Evolutionary conservation across 2,329 filamentous ascomycete species (phyloP), one percentile per base, ranked within the genome.

Genomic region (Aureobasidium subglaciale): DNA sequence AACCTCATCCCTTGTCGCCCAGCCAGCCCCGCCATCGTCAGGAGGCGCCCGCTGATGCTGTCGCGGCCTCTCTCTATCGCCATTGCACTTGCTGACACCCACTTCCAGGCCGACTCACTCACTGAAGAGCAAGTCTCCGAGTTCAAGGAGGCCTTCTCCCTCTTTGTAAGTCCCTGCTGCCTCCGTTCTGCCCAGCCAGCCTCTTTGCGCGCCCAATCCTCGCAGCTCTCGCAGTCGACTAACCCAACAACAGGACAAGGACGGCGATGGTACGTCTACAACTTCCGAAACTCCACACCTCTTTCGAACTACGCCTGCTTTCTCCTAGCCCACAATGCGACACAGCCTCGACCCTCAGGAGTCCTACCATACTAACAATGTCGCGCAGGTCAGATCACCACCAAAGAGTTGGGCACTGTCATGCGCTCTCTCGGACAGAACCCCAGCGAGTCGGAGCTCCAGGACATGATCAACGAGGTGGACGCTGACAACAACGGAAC

Each of bases 61-160:
- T 37, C 6, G 34, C 34, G 13, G 34, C n/a, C 16, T 11, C 24
- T 16, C 34, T 18, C 27, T 11, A 35, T 25, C 35, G 8, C 27
- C 11, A 54, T 34, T 27, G 50, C 53, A 37, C 41, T 40, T 27
- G 46, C 60, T 61, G 58, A 62, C 58, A 24, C 29, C 24, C 15
- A 1, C n/a, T 40, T 22, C 57, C 73, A 97, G 92, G 92, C 92
- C 74, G 93, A 99, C 75, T 92, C 92, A 75, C 87, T 99, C 71
- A 97, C 93, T 68, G 93, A 99, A 83, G 93, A 99, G 80, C 93
- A 99, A 84, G 93, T 99, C 74, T 97, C 93, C 73, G 93, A 99
- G 81, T 99, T 97, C 83, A 99, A 97, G 88, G 93, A 99, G 81
- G 93, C 93, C 56, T 99, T 99, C 80, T 99, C 93, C 74, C 89